Evolutionary conservation across 2,329 filamentous ascomycete species (phyloP).

Genomic region (Fusarium succisae): DNA sequence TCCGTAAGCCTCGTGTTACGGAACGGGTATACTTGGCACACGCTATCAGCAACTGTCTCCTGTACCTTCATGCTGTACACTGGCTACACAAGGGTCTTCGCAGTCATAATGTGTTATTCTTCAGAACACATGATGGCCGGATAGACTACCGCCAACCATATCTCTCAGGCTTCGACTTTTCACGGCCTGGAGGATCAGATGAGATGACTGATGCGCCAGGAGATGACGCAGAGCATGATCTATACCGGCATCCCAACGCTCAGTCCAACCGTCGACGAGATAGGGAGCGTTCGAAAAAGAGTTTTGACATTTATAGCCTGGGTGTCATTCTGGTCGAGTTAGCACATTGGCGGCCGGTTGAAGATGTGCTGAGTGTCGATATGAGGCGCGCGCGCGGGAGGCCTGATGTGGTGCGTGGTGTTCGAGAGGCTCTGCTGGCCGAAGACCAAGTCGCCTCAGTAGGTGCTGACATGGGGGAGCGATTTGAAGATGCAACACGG

Average conservation of each 20-base stretch:
- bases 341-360: conserved; percentile 61
- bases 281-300: conserved; percentile 55
- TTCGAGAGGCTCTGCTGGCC: conserved; percentile 47
- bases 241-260: conserved; percentile 60
- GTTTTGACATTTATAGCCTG: conserved; percentile 62
- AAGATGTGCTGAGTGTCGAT: conserved; percentile 53
- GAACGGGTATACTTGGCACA: conserved; percentile 61
- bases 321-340: conserved; percentile 64
- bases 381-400: conserved; percentile 47
- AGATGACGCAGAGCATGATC: conserved; percentile 55
- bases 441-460: conserved; percentile 46
- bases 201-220: conserved; percentile 61
- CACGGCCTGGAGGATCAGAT: conserved; percentile 58
- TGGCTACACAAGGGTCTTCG: conserved; percentile 69
- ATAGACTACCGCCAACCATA: conserved; percentile 54
- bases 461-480: conserved; percentile 52
- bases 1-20: conserved; percentile 59
- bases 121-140: conserved; percentile 44
- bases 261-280: conserved; percentile 49
- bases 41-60: conserved; percentile 60
- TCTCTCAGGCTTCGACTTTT: conserved; percentile 65
- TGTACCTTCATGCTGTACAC: conserved; percentile 64
- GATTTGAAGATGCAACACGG: conserved; percentile 51
- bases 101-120: conserved; percentile 63
- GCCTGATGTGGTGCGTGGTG: conserved; percentile 50